Percentiles rank a stretch among this genome's conserved stretches.
These are phyloP conservation scores for Colletotrichum chlorophyti DNA, from an alignment of 2,329 filamentous ascomycete genomes.

Conservation along the genomic window DNA sequence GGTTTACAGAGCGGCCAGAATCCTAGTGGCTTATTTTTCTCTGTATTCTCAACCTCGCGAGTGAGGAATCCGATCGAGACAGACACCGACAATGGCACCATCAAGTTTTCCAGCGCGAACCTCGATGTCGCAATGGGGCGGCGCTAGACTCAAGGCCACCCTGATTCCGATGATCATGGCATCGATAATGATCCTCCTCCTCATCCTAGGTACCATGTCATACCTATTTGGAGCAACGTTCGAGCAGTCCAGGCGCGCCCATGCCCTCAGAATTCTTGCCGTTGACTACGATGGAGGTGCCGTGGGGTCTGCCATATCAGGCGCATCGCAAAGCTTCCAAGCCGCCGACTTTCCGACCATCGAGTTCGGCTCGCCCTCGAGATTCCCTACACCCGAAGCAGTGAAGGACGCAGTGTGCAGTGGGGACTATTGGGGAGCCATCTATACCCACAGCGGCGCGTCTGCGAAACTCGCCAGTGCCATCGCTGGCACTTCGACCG, in stretches of 20 bases:
- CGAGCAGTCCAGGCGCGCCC: conserved; percentile 31
- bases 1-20: too few species aligned
- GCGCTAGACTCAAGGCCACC: background rate
- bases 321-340: conserved; percentile 40
- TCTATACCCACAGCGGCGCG: conserved; percentile 40
- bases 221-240: conserved; percentile 44
- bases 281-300: conserved; percentile 41
- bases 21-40: background rate
- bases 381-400: conserved; percentile 36
- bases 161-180: conserved; percentile 8
- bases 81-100: background rate
- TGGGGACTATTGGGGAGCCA: conserved; percentile 44
- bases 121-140: conserved; percentile 11
- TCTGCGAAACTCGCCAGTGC: conserved; percentile 39
- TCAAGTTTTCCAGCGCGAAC: background rate
- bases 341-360: conserved; percentile 41
- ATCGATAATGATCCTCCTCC: conserved; percentile 8
- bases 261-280: conserved; percentile 36
- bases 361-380: conserved; percentile 31
- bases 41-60: too few species aligned
- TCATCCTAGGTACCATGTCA: conserved; percentile 20
- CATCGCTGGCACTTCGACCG: conserved; percentile 33
- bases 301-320: conserved; percentile 40
- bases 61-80: background rate
- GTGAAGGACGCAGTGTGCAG: conserved; percentile 43